Evolutionary conservation across 2,329 filamentous ascomycete genomes (phyloP), one percentile per base, ranked within the genome.

Genomic region (Sclerotinia minor): DNA sequence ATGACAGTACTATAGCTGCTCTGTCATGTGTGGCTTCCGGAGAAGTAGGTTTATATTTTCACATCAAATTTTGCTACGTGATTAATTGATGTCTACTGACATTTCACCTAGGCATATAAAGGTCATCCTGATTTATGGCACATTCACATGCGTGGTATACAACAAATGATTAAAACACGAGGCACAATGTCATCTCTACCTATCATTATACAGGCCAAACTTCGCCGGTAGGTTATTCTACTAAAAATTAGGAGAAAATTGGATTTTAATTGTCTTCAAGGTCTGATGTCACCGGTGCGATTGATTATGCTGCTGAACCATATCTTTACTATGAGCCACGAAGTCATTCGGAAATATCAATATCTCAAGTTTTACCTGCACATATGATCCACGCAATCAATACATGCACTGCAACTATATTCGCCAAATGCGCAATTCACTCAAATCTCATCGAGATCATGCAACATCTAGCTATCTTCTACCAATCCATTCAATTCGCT

Each of bases 231-330:
- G 26, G 55, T 53, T 44, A 8, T 57, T 15, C 55, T 19, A 38
- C 21, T 41, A 26, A 11, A 29, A 32, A 9, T 6, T 17, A 60
- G 13, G 11, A 15, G 24, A 24, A 24, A 29, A 21, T 17, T 19
- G 5, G 5, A 41, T 24, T n/a, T 19, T 52, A 60, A 66, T 45
- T 44, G 7, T 15, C 41, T 50, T 26, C 7, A 26, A 74, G 72
- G 45, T 68, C 71, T n/a, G 73, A 75, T 65, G 58, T 74, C 29
- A 69, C 70, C 6, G 73, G 73, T 26, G 71, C 73, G 35, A 72
- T 72, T n/a, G 70, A 74, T 53, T 73, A 73, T 59, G 70, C 59
- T 32, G 63, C 68, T 13, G 38, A 55, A 11, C 72, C 72, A 49
- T 65, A 71, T 60, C 67, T 73, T 4, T 35, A 65, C 6, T 70